Base-by-base conservation (phyloP, 805 yeast species). In the Myxozyma neglecta region DNA sequence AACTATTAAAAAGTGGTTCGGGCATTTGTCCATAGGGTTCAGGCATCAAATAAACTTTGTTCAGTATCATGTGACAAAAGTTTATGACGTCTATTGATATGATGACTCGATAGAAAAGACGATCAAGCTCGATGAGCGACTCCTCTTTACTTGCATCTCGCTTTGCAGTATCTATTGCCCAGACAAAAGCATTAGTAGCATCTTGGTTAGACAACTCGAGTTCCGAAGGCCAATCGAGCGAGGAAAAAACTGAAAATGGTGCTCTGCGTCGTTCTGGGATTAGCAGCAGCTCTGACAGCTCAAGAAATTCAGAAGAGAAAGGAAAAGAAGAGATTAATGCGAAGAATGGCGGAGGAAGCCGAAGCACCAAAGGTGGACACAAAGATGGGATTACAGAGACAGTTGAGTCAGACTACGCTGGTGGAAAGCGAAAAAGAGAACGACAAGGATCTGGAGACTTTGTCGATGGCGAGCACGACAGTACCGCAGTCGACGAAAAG, bases 131-230 rank as follows among this genome's bases (percentile, higher is more conserved):
- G 14, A 51, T 51, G 55, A 51, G 55, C 18, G 63, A 59, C 32
- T 36, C 63, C 29, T 55, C 65, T 13, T 20, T 63, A 45, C 58
- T 70, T 42, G 57, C 69, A 13, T 69, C 71, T 6, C 68, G 68
- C 56, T 70, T 67, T 46, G 69, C 72, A 10, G 71, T 70, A 34
- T 70, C 73, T 6, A 61, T 70, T 8, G 63, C 61, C 36, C 65
- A 65, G 40, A 60, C 73, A 5, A 42, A 55, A 14, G 48, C 53
- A 13, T 63, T 71, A 11, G 67, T 70, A 10, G 56, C 65, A 11
- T 69, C 73, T 32, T 71, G 73, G 73, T 58, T 70, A 37, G 59
- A 43, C 43, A 45, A 42, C 29, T 13, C 47, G 16, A 43, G 49
- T 14, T 10, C 42, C n/a, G n/a, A n/a, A 47, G 14, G 16, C 20